Percentiles rank a stretch among this genome's conserved stretches.
Evolutionary conservation across 163 green algal genomes (phyloP).

Genomic region (Scenedesmus sp.): DNA sequence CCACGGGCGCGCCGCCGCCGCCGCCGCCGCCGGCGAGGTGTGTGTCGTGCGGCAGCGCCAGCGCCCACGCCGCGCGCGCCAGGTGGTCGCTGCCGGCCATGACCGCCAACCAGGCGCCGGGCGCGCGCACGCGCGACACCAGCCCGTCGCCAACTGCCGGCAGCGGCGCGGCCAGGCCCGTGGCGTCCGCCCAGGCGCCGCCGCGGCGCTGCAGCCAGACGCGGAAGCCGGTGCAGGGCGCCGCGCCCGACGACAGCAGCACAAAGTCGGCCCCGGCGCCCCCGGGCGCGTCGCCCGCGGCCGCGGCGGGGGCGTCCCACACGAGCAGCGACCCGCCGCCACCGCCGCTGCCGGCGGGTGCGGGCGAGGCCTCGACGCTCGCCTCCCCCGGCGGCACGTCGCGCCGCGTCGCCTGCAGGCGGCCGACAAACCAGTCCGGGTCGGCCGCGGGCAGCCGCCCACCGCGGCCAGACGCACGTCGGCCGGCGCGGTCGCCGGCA

Average conservation of each 20-base stretch:
- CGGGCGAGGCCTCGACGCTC: neutral
- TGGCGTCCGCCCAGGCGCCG: constrained; percentile 13
- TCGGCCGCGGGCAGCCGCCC: neutral
- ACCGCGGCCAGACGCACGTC: neutral
- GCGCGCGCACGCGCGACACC: constrained; percentile 20
- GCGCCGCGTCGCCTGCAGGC: too few relatives aligned
- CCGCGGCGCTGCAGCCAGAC: constrained; percentile 23
- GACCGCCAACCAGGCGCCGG: constrained; percentile 38
- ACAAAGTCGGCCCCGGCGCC: constrained; percentile 8
- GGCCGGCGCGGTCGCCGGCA: neutral
- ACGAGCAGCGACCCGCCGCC: too few relatives aligned
- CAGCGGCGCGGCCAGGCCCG: neutral
- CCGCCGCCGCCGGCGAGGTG: neutral
- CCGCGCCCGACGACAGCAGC: constrained; percentile 24
- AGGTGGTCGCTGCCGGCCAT: constrained; percentile 45
- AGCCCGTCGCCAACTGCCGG: constrained; percentile 12
- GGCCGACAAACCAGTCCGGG: neutral
- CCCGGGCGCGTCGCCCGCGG: neutral
- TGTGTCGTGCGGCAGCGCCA: neutral
- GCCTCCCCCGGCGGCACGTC: neutral
- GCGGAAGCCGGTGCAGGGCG: constrained; percentile 41
- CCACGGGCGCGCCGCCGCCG: neutral
- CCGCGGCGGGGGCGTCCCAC: constrained; percentile 9
- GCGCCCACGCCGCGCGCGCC: constrained; percentile 6
- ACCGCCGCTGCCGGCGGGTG: neutral